These are phyloP conservation scores for Cicer pinnatifidum DNA, from an alignment of 306 rosid species.

Conservation along the genomic window DNA sequence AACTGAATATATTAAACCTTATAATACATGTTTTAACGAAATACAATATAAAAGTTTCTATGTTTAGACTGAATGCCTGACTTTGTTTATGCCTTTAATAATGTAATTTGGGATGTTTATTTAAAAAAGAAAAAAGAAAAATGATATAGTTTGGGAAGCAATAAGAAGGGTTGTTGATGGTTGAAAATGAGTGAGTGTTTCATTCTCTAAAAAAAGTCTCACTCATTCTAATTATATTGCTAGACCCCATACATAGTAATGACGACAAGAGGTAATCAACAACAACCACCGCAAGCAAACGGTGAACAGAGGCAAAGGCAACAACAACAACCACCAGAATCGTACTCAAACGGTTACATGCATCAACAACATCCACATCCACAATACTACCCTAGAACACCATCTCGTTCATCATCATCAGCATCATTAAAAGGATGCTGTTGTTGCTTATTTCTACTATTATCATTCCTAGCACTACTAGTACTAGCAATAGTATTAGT, in stretches of 20 bases:
- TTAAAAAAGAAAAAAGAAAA: too few relatives aligned
- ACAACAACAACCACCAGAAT: background rate
- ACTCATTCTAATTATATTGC: background rate
- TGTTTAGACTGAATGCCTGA: too few relatives aligned
- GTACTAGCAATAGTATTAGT: conserved; percentile 71
- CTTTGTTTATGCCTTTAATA: too few relatives aligned
- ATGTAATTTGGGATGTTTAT: too few relatives aligned
- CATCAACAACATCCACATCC: conserved; percentile 23
- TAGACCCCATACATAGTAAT: conserved; percentile 3
- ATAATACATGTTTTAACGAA: too few relatives aligned
- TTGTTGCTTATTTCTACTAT: conserved; percentile 86
- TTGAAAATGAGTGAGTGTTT: background rate
- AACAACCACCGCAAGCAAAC: conserved; percentile 5
- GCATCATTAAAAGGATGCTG: conserved; percentile 92
- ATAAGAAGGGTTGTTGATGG: too few relatives aligned
- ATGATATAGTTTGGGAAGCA: too few relatives aligned
- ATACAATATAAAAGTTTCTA: too few relatives aligned
- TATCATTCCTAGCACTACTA: conserved; percentile 83
- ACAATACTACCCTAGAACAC: conserved; percentile 51
- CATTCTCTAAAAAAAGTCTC: conserved; percentile 8
- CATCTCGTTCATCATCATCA: conserved; percentile 57
- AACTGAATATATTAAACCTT: too few relatives aligned
- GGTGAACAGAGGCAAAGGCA: conserved; percentile 34
- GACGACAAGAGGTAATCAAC: conserved; percentile 37
- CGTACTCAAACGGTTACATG: conserved; percentile 33